Conservation (phyloP, 129 eudicot species). For the Deinandra increscens region DNA sequence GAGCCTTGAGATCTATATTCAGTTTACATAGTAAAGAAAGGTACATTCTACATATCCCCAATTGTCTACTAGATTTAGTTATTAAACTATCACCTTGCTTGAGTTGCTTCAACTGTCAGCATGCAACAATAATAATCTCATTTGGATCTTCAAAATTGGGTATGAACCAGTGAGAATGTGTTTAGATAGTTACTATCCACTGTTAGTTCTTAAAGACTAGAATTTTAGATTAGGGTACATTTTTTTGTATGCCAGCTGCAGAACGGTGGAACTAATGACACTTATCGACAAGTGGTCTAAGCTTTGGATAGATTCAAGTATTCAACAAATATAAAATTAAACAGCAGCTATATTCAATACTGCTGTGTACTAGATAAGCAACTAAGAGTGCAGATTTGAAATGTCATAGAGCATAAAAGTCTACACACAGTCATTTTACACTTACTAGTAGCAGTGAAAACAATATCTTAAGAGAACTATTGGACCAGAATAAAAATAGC, state of each 20-base stretch:
- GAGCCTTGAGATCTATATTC: not conserved
- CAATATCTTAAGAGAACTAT: constrained; percentile 1
- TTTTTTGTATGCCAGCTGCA: not conserved
- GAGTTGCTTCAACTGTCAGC: not conserved
- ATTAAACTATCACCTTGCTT: not conserved
- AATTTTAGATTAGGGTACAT: not conserved
- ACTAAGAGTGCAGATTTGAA: not conserved
- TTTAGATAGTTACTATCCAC: not conserved
- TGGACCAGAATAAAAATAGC: not conserved
- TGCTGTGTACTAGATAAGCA: not conserved
- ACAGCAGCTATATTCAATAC: not conserved
- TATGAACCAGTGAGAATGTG: not conserved
- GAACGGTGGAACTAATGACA: not conserved
- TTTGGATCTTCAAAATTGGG: constrained; percentile 1
- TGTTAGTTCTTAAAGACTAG: not conserved
- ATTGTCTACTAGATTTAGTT: not conserved
- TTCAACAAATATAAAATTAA: not conserved
- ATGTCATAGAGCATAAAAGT: not conserved
- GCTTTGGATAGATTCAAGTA: not conserved
- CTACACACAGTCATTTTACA: not conserved
- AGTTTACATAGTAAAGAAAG: not conserved
- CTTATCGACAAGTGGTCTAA: not conserved
- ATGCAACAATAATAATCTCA: not conserved
- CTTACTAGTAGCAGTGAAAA: not conserved
- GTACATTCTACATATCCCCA: not conserved